Evolutionary conservation across 2,329 filamentous ascomycete genomes (phyloP), one percentile per base, ranked within the genome.

Genomic region (Ophiostoma ulmi): DNA sequence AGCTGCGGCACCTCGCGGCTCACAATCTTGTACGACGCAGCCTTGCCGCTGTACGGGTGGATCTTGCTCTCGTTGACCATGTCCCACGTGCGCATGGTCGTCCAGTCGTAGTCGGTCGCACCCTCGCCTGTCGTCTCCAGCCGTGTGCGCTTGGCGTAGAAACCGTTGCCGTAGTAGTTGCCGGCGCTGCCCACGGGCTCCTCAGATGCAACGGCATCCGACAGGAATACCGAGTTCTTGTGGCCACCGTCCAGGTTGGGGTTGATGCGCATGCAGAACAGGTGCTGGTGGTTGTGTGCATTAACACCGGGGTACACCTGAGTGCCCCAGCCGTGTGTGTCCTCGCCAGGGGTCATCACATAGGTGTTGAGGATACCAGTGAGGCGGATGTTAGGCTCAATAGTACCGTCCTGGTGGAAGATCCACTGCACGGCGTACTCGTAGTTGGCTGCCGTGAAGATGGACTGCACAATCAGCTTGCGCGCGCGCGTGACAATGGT

Each of bases 381-480:
- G 38, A 97, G 87, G 80, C 94, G 92, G 79, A 97, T 91, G 79
- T 97, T 93, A 13, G 94, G 90, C 81, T 97, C 93, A 74, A 97
- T 89, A 0, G 93, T 96, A 52, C 93, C 94, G 75, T 97, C 94
- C 80, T 95, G 93, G 78, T 84, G 74, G 70, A 74, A 74, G 67
- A 72, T 74, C 35, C 58, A 68, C 70, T 31, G 70, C 73, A 79
- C 55, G 76, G 83, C 83, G 80, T 97, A 97, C 79, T 97, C 94
- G 80, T 97, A 97, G 83, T 97, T 97, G 31, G 94, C 94, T 0
- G 93, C 94, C 0, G 94, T 97, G 81, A 97, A 97, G 77, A 97
- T 91, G 75, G 97, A 93, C 74, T 93, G 93, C 75, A 97, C 86
- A 77, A 97, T 85, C 71, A 97, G 86, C 78, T 95, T 96, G 70